Conservation (phyloP, 331 rosid genomes). For the Ulmus americana region DNA sequence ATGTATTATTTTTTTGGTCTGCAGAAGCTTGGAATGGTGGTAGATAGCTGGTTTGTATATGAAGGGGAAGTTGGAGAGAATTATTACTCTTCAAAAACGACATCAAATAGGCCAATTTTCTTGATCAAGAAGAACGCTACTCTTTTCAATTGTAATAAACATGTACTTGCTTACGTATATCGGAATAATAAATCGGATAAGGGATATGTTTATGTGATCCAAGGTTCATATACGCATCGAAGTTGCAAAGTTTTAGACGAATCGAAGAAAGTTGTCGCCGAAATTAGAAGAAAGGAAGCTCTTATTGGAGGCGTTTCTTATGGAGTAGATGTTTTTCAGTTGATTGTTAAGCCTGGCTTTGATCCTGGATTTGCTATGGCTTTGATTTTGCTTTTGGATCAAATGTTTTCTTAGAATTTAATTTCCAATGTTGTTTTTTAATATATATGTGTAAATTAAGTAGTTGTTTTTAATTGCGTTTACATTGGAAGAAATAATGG, state of each 20-base stretch:
- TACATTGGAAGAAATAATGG: no score
- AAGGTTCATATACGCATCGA: constrained; percentile 58
- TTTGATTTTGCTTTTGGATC: constrained; percentile 61
- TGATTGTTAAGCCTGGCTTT: constrained; percentile 54
- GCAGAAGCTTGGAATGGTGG: constrained; percentile 54
- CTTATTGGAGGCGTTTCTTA: constrained; percentile 44
- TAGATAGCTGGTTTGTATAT: constrained; percentile 54
- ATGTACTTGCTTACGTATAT: constrained; percentile 41
- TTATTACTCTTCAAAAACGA: not conserved
- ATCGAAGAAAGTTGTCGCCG: constrained; percentile 50
- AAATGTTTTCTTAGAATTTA: constrained; percentile 44
- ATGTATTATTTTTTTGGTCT: not conserved
- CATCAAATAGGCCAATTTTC: constrained; percentile 41
- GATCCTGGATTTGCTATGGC: constrained; percentile 75
- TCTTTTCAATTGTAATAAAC: constrained; percentile 33
- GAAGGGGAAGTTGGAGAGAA: constrained; percentile 47
- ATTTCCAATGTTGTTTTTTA: no score
- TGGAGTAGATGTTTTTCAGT: constrained; percentile 64
- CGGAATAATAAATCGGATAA: constrained; percentile 29
- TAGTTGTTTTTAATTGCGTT: no score
- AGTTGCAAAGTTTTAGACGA: constrained; percentile 63
- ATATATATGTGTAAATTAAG: no score
- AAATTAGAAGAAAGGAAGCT: constrained; percentile 62
- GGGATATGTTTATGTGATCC: constrained; percentile 34
- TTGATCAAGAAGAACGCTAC: constrained; percentile 48